Conservation (phyloP, 2,329 filamentous ascomycete species). For the Fusarium stilboides region DNA sequence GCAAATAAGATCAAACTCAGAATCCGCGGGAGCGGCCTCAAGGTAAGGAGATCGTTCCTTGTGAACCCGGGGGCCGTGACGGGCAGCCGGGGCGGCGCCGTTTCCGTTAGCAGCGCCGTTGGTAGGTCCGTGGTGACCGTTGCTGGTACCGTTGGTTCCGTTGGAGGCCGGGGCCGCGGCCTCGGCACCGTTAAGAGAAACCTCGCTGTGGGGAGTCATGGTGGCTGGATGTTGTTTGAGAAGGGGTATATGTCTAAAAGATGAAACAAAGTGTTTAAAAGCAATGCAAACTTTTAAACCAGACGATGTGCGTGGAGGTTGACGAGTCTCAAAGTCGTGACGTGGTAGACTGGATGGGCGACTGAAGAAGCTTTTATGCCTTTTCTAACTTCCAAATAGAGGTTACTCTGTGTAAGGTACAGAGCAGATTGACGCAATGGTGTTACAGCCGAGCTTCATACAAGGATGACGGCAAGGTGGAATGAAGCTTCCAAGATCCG, state of each 20-base stretch:
- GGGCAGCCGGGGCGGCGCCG: conserved; percentile 37
- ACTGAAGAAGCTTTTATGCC: conserved; percentile 25
- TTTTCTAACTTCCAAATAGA: conserved; percentile 22
- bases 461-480: neutral
- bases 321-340: conserved; percentile 24
- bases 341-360: conserved; percentile 19
- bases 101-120: conserved; percentile 46
- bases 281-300: conserved; percentile 7
- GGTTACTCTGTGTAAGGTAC: conserved; percentile 31
- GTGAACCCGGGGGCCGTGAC: conserved; percentile 43
- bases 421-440: conserved; percentile 7
- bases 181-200: conserved; percentile 50
- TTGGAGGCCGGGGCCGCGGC: conserved; percentile 43
- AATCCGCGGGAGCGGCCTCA: conserved; percentile 60
- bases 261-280: conserved; percentile 4
- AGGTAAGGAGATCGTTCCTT: conserved; percentile 46
- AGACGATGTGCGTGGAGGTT: conserved; percentile 21
- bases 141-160: conserved; percentile 37
- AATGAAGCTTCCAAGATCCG: conserved; percentile 19
- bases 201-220: conserved; percentile 58
- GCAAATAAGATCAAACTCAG: conserved; percentile 88
- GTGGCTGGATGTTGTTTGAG: conserved; percentile 29
- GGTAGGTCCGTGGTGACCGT: conserved; percentile 21
- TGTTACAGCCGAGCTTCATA: conserved; percentile 10
- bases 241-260: conserved; percentile 25